These are phyloP conservation scores for Dianthus caryophyllus DNA, from an alignment of 148 eudicot species.

Conservation along the genomic window DNA sequence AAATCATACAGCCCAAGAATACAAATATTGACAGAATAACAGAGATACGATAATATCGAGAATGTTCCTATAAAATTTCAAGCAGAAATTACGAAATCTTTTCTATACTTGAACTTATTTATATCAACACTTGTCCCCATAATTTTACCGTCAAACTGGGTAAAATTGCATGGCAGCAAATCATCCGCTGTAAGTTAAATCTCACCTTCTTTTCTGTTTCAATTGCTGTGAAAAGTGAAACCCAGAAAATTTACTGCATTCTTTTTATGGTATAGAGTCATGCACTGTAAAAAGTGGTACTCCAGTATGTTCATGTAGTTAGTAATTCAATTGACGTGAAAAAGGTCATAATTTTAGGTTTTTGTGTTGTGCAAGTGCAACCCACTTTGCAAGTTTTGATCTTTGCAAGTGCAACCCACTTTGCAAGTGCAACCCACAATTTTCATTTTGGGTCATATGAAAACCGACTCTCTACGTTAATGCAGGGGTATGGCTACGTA, in stretches of 20 bases:
- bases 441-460: neutral
- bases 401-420: slow-evolving; percentile 15
- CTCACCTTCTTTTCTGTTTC: no score
- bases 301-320: neutral
- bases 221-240: no score
- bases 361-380: slow-evolving; percentile 9
- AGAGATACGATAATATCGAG: no score
- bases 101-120: no score
- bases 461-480: neutral
- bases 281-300: neutral
- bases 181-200: no score
- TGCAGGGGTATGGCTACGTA: slow-evolving; percentile 5
- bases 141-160: no score
- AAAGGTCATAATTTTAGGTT: neutral
- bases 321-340: neutral
- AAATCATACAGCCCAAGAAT: no score
- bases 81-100: no score
- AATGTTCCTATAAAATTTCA: no score
- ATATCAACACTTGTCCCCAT: no score
- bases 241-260: neutral
- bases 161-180: no score
- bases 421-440: neutral
- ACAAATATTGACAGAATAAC: no score
- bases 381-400: slow-evolving; percentile 8
- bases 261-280: neutral